These are phyloP conservation scores for Phytopythium cucurbitacearum DNA, from an alignment of 352 stramenopile genomes.

Conservation along the genomic window DNA sequence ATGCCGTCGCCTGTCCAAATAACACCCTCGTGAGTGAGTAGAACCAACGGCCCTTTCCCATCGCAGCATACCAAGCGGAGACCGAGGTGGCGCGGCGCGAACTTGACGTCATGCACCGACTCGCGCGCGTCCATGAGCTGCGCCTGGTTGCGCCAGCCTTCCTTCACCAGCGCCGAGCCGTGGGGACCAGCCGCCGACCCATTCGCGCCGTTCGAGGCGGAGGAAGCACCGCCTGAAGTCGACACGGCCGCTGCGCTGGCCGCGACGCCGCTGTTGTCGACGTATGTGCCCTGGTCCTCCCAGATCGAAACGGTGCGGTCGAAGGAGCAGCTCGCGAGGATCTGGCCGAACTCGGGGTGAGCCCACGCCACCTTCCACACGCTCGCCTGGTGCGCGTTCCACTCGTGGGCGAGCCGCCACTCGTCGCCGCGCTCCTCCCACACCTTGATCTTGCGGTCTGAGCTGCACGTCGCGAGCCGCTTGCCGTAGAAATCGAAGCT, in stretches of 20 bases:
- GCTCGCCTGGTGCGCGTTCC: slow-evolving; percentile 85
- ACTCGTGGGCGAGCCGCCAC: slow-evolving; percentile 88
- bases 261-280: slow-evolving; percentile 21
- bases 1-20: slow-evolving; percentile 81
- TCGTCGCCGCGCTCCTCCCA: slow-evolving; percentile 83
- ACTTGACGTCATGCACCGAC: slow-evolving; percentile 94
- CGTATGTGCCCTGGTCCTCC: slow-evolving; percentile 86
- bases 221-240: background rate
- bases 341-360: slow-evolving; percentile 95
- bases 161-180: slow-evolving; percentile 20
- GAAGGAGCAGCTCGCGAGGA: slow-evolving; percentile 92
- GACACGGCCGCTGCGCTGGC: slow-evolving; percentile 1
- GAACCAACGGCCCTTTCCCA: background rate
- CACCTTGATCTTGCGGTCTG: slow-evolving; percentile 91
- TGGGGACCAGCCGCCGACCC: background rate
- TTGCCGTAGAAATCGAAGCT: slow-evolving; percentile 92
- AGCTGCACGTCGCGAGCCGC: slow-evolving; percentile 87
- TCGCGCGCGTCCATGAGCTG: slow-evolving; percentile 90
- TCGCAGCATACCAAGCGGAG: slow-evolving; percentile 74
- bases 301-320: slow-evolving; percentile 94
- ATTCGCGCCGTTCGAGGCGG: background rate
- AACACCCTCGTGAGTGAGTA: slow-evolving; percentile 1
- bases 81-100: slow-evolving; percentile 91
- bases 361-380: slow-evolving; percentile 94
- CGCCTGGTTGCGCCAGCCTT: slow-evolving; percentile 80